A percentile compares a stretch with the other conserved stretches of the same genome.
Conservation (phyloP, 352 stramenopile species). For the Phytopythium cucurbitacearum region DNA sequence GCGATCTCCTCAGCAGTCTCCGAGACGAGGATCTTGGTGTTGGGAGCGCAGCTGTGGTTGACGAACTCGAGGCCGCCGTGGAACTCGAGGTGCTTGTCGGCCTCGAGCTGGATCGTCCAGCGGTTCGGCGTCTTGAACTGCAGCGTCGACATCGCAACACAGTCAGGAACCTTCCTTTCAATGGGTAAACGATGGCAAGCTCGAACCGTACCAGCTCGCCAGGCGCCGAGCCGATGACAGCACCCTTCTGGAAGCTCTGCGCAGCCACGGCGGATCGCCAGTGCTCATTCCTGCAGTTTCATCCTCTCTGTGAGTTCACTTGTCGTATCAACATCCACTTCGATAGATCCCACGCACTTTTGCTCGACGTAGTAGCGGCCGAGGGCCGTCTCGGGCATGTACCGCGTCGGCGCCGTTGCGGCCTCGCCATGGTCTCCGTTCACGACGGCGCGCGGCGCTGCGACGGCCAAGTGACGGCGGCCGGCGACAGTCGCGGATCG, state of each 20-base stretch:
- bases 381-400: constrained; percentile 52
- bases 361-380: constrained; percentile 73
- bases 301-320: neutral
- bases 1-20: constrained; percentile 67
- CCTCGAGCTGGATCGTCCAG: constrained; percentile 80
- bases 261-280: constrained; percentile 73
- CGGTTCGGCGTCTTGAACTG: constrained; percentile 59
- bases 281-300: constrained; percentile 40
- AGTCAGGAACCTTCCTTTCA: neutral
- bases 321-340: neutral
- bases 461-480: constrained; percentile 42
- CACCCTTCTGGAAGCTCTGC: constrained; percentile 50
- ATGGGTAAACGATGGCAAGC: neutral
- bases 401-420: constrained; percentile 32
- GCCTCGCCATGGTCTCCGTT: constrained; percentile 18
- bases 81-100: constrained; percentile 81
- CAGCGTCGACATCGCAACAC: constrained; percentile 1
- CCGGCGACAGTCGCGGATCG: constrained; percentile 15
- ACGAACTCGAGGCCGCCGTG: constrained; percentile 81
- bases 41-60: constrained; percentile 86
- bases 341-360: constrained; percentile 19
- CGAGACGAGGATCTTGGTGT: constrained; percentile 73
- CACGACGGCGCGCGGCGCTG: constrained; percentile 13
- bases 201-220: constrained; percentile 57
- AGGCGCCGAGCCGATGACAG: constrained; percentile 65